Evolutionary conservation across 345 rosid species (phyloP).

Genomic region (Anacardium occidentale): DNA sequence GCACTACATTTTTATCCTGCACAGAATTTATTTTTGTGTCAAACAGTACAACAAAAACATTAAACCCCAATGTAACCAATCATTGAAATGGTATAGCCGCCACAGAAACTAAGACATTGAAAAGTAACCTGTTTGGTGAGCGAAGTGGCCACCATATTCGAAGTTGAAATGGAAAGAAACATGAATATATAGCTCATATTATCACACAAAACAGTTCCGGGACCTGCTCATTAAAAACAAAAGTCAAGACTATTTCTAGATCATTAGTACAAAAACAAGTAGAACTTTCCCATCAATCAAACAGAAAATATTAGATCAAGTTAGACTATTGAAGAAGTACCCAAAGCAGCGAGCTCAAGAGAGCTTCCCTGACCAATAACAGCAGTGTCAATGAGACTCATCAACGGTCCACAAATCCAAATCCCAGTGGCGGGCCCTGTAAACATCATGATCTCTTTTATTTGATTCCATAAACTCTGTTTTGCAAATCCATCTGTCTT

Average conservation of each 20-base stretch:
- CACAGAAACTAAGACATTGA: not conserved
- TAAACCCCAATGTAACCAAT: not conserved
- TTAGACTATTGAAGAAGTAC: slow-evolving; percentile 27
- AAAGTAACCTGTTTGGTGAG: slow-evolving; percentile 42
- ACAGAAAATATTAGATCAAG: not conserved
- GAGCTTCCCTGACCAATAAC: slow-evolving; percentile 92
- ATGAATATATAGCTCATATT: slow-evolving; percentile 43
- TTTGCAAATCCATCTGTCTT: slow-evolving; percentile 45
- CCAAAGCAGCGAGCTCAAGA: slow-evolving; percentile 89
- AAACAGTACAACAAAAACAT: slow-evolving; percentile 11
- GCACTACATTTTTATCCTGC: slow-evolving; percentile 83
- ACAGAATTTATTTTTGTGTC: slow-evolving; percentile 17
- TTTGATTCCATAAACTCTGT: slow-evolving; percentile 71
- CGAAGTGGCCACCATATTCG: slow-evolving; percentile 55
- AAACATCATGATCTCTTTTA: slow-evolving; percentile 74
- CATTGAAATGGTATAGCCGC: not conserved
- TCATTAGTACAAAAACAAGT: not conserved
- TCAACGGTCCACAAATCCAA: slow-evolving; percentile 89
- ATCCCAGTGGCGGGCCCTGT: slow-evolving; percentile 90
- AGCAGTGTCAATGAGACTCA: slow-evolving; percentile 92
- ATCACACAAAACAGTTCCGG: slow-evolving; percentile 60
- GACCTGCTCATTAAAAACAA: slow-evolving; percentile 33
- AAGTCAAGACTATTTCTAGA: not conserved
- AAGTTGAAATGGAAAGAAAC: slow-evolving; percentile 60
- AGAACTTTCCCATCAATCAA: not conserved